Base-by-base conservation (phyloP, 495 filamentous ascomycete genomes). In the Hyaloscypha hepaticicola region DNA sequence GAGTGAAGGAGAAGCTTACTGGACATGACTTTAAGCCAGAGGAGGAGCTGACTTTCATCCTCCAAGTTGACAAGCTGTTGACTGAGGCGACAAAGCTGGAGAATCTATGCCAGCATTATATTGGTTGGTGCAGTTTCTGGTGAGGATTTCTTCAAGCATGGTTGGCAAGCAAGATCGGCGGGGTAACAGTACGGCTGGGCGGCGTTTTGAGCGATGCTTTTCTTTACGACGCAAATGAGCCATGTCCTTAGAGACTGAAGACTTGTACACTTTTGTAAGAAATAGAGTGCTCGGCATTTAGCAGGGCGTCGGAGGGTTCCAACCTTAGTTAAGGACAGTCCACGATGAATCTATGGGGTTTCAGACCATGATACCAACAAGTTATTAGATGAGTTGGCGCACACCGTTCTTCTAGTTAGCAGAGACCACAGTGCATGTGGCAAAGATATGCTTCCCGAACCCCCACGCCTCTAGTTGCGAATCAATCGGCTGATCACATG, bases 41-140 rank as follows among this genome's bases (percentile, higher is more conserved):
- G 12, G 91, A 93, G 66, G 95, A 97, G 76, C 81, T 99, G 61
- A 87, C 84, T 58, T 86, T 96, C n/a, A 87, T 89, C 21, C 84
- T 87, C 41, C 96, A 98, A 75, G 96, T 99, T 2, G 93, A 96
- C 73, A 94, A 93, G 76, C 77, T 98, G 70, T 89, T 98, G 65
- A 87, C 88, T 34, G 94, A 99, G 77, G 96, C 96, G 22, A 98
- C 95, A 6, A 97, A 91, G 69, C 80, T 97, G 52, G 96, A 98
- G 81, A 98, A 98, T 77, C 82, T 99, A 63, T 98, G 96, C 73
- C 95, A 97, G 78, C 95, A 98, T 78, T 99, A 97, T 76, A 97
- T 98, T 64, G 95, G 94, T 60, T 96, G 92, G 92, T 96, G 92
- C 76, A 93, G 90, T 77, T 96, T 94, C 82, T 94, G 91, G 90